Evolutionary conservation across 2,329 filamentous ascomycete genomes (phyloP).

Genomic region (Ilyonectria robusta): DNA sequence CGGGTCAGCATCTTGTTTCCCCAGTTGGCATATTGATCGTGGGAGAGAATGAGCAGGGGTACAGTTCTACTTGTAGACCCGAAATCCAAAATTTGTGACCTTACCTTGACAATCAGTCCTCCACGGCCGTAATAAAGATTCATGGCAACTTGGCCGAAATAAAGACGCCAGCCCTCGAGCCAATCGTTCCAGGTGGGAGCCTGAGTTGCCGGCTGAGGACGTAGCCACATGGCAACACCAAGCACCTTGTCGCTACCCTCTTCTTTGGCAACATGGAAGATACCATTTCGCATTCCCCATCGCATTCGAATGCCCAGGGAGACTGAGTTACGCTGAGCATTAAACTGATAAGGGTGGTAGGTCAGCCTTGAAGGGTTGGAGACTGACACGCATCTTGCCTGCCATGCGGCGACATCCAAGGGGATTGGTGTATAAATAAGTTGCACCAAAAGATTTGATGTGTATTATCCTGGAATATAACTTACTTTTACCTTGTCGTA

Average conservation of each 20-base stretch:
- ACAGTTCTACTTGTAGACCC: no score
- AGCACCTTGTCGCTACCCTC: conserved; percentile 68
- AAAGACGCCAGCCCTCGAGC: conserved; percentile 76
- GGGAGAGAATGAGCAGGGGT: neutral
- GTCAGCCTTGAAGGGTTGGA: neutral
- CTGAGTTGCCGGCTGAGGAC: conserved; percentile 63
- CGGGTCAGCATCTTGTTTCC: neutral
- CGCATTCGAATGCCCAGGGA: conserved; percentile 76
- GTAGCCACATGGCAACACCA: conserved; percentile 81
- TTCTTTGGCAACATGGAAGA: conserved; percentile 80
- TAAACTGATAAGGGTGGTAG: conserved; percentile 62
- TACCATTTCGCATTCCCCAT: conserved; percentile 78
- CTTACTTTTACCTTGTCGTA: conserved; percentile 69
- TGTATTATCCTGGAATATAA: neutral
- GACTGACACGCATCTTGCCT: no score
- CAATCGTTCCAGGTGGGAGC: conserved; percentile 73
- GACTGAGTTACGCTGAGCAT: conserved; percentile 70
- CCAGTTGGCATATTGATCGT: no score
- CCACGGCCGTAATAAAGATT: conserved; percentile 79
- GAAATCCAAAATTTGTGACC: conserved; percentile 6
- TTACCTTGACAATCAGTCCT: conserved; percentile 73
- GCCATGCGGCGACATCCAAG: no score
- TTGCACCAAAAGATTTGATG: no score
- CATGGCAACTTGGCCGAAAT: conserved; percentile 75
- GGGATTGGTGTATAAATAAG: no score